Base-by-base conservation (phyloP, 345 rosid genomes). In the Brassica rapa region DNA sequence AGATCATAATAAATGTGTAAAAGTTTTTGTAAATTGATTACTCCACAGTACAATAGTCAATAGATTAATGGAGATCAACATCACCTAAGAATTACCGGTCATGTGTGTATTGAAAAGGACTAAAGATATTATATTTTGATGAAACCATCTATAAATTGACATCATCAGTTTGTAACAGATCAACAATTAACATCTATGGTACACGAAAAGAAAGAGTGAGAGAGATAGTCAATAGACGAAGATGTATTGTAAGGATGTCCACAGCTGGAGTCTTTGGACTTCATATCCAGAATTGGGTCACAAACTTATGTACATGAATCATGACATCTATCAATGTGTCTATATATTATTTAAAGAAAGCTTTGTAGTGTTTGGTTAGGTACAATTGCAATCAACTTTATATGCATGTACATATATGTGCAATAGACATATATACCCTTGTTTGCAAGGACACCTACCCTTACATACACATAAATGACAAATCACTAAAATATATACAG, bases 251-350 rank as follows among this genome's bases (percentile, higher is more conserved):
- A 62, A 70, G 59, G 71, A 70, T 53, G 66, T 25, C 27, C 66
- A 77, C 81, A 70, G 76, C 81, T 77, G 76, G 76, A 77, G 15
- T 23, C 66, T 70, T 77, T 35, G 81, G 70, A 70, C 81, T 70
- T 35, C 16, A 77, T 71, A 72, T 71, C 77, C 67, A 41, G 29
- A 78, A 39, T 57, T 56, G 81, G 76, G 81, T 71, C 81, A 71
- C 67, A 64, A 55, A 56, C 65, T 78, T 56, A 10, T 65, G 72
- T 71, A 71, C 68, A 65, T 64, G 32, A 41, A 55, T 59, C 12
- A 33, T 71, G 76, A 57, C 49, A 72, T 59, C 62, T 43, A 77
- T 77, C 46, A 35, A 63, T 37, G 71, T 63, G n/a, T 57, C 29
- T 30, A 66, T 30, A 37, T 33, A 27, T 27, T 16, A 27, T 67